phyloP scores from a whole-genome alignment of 768 basidiomycete species.

The Mycena sanguinolenta region DNA sequence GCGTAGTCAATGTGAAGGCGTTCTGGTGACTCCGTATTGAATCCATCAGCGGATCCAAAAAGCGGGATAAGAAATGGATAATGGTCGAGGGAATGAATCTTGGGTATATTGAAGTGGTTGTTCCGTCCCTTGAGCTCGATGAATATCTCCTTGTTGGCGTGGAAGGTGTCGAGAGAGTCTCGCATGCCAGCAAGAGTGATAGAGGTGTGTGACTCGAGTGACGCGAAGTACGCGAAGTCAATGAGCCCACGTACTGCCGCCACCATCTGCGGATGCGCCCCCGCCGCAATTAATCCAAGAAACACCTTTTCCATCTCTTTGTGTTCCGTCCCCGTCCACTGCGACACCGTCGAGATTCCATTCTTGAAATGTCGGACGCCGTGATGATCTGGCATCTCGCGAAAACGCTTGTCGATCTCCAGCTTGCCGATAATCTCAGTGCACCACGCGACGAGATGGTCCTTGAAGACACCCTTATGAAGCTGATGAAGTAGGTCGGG shows the following conservation, averaged over 20 bases:
- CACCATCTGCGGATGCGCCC: constrained; percentile 30
- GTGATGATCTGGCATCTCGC: constrained; percentile 42
- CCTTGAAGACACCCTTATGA: too few relatives aligned
- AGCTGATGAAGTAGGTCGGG: too few relatives aligned
- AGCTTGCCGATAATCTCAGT: too few relatives aligned
- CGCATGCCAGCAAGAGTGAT: constrained; percentile 39
- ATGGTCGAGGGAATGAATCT: constrained; percentile 44
- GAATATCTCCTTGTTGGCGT: constrained; percentile 45
- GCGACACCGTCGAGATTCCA: constrained; percentile 49
- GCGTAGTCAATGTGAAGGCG: too few relatives aligned
- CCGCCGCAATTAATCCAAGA: constrained; percentile 40
- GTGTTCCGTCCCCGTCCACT: constrained; percentile 53
- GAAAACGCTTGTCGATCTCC: too few relatives aligned
- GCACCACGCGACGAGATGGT: too few relatives aligned
- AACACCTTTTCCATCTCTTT: constrained; percentile 47
- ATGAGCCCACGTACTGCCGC: constrained; percentile 18
- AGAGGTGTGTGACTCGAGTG: constrained; percentile 35
- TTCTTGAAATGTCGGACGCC: constrained; percentile 48
- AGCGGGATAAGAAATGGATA: background rate
- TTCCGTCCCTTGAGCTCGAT: constrained; percentile 33
- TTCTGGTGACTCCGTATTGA: background rate
- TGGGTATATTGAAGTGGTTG: constrained; percentile 52
- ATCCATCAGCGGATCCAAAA: background rate
- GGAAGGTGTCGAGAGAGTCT: constrained; percentile 39
- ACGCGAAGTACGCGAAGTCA: constrained; percentile 6